Evolutionary conservation across 352 stramenopile species (phyloP).

Genomic region (Globisporangium solare): DNA sequence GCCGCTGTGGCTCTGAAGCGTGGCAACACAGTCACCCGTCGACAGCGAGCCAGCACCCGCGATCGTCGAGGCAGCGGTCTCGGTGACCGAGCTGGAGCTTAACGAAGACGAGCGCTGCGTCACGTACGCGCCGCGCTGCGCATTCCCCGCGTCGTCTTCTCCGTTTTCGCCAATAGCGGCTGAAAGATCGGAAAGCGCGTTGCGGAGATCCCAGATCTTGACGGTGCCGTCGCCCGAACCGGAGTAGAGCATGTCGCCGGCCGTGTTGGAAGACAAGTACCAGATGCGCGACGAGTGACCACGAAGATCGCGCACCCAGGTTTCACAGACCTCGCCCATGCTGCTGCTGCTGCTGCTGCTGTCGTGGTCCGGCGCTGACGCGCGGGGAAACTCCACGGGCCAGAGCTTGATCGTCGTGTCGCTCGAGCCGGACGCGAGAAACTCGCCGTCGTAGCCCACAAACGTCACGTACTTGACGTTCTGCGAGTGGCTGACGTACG

Average conservation of each 20-base stretch:
- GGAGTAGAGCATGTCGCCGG: conserved; percentile 67
- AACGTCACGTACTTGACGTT: conserved; percentile 90
- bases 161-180: conserved; percentile 31
- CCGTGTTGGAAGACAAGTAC: conserved; percentile 66
- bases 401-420: conserved; percentile 86
- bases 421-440: conserved; percentile 81
- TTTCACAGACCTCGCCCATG: conserved; percentile 43
- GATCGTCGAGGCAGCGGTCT: conserved; percentile 9
- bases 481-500: conserved; percentile 78
- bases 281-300: conserved; percentile 83
- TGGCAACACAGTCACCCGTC: conserved; percentile 49
- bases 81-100: conserved; percentile 1
- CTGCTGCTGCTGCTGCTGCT: conserved; percentile 4
- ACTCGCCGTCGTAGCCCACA: conserved; percentile 76
- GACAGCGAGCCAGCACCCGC: conserved; percentile 23
- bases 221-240: conserved; percentile 79
- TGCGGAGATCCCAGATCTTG: conserved; percentile 83
- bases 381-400: conserved; percentile 52
- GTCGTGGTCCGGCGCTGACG: no score
- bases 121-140: conserved; percentile 25
- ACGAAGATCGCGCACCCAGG: conserved; percentile 56
- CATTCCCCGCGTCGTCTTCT: conserved; percentile 33
- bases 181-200: conserved; percentile 32
- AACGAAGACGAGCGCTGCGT: conserved; percentile 22
- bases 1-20: conserved; percentile 32